A percentile compares a stretch with the other conserved stretches of the same genome.
Evolutionary conservation across 371 early-diverging fungal genomes (phyloP).

Genomic region (Mortierella sp.): DNA sequence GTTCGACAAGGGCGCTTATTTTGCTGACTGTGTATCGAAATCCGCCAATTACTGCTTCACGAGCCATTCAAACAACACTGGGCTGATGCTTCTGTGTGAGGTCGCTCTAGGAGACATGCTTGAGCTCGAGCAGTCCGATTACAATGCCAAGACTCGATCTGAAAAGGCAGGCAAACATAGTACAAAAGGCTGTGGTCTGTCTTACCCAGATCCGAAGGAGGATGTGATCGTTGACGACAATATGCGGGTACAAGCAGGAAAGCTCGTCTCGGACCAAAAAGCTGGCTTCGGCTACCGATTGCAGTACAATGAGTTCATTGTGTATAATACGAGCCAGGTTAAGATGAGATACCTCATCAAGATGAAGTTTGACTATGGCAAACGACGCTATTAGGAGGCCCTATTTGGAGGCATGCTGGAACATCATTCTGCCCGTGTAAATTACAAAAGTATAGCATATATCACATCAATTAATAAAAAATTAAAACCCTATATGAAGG

Average conservation of each 20-base stretch:
- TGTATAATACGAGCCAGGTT: conserved; percentile 70
- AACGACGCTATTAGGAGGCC: conserved; percentile 7
- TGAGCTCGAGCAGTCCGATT: conserved; percentile 61
- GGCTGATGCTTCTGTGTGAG: conserved; percentile 73
- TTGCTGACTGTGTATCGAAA: conserved; percentile 77
- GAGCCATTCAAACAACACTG: conserved; percentile 44
- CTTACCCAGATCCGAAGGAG: conserved; percentile 61
- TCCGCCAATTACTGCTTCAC: conserved; percentile 77
- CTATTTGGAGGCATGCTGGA: too few species aligned
- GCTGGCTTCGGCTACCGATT: conserved; percentile 11
- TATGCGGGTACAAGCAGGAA: conserved; percentile 35
- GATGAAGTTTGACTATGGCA: conserved; percentile 60
- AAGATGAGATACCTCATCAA: conserved; percentile 68
- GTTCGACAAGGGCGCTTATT: conserved; percentile 83
- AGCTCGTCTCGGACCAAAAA: conserved; percentile 18
- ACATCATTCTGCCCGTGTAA: too few species aligned
- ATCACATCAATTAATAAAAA: too few species aligned
- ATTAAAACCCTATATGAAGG: too few species aligned
- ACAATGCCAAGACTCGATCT: conserved; percentile 61
- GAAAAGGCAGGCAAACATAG: conserved; percentile 60
- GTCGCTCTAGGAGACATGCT: conserved; percentile 71
- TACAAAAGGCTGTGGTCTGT: conserved; percentile 68
- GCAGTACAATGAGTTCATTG: conserved; percentile 66
- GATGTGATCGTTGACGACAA: conserved; percentile 40
- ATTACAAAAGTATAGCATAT: too few species aligned